Percentiles rank a stretch among this genome's conserved stretches.
Evolutionary conservation across 176 grass and related monocot species (phyloP).

Genomic region (Aegilops sharonensis): DNA sequence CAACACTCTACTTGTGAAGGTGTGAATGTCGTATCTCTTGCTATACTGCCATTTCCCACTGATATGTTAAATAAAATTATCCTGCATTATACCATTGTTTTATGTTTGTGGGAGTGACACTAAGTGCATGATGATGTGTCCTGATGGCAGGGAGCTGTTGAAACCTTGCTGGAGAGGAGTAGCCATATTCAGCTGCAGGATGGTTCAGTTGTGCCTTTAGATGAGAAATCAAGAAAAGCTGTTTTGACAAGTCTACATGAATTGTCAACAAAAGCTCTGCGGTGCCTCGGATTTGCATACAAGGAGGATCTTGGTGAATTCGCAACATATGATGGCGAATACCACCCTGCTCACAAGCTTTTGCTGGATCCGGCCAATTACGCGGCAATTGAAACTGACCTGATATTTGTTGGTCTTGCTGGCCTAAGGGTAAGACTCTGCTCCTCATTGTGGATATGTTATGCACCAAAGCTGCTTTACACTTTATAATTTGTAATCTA

Average conservation of each 20-base stretch:
- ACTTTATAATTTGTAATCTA: background rate
- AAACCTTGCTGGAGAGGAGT: slow-evolving; percentile 86
- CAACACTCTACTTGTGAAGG: slow-evolving; percentile 88
- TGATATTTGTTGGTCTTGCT: slow-evolving; percentile 79
- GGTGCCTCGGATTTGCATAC: slow-evolving; percentile 96
- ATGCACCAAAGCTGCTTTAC: background rate
- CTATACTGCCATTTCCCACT: background rate
- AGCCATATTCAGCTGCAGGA: slow-evolving; percentile 76
- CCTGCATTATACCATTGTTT: background rate
- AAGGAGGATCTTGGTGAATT: slow-evolving; percentile 83
- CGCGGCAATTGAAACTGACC: slow-evolving; percentile 70
- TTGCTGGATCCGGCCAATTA: slow-evolving; percentile 94
- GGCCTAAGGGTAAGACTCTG: slow-evolving; percentile 70
- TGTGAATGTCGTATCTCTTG: slow-evolving; percentile 13
- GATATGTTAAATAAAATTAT: background rate
- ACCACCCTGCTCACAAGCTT: slow-evolving; percentile 91
- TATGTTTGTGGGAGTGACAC: background rate
- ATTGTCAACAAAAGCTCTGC: slow-evolving; percentile 88
- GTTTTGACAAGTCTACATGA: slow-evolving; percentile 70
- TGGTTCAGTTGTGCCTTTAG: slow-evolving; percentile 67
- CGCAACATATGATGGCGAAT: slow-evolving; percentile 84
- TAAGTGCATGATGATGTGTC: slow-evolving; percentile 24
- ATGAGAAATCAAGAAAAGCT: slow-evolving; percentile 60
- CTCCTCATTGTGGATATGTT: background rate
- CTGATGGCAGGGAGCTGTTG: slow-evolving; percentile 81